These are phyloP conservation scores for Sporothrix schenckii DNA, from an alignment of 2,329 filamentous ascomycete species.

Conservation along the genomic window DNA sequence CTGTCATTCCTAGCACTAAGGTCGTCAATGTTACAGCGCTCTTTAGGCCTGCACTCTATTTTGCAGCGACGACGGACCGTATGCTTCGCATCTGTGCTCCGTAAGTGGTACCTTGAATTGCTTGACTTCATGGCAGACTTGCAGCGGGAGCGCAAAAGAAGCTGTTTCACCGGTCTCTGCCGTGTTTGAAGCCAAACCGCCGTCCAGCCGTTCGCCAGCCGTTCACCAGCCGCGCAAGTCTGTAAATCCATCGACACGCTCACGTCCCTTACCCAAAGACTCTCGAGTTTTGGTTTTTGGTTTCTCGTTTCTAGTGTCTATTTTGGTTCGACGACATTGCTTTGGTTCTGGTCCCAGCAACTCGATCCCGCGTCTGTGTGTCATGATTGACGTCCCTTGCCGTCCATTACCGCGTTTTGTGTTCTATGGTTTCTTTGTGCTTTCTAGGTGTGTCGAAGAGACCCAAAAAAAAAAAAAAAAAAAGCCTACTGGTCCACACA, in stretches of 20 bases:
- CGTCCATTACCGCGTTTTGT: not conserved
- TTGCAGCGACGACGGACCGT: no score
- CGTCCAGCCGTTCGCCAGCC: not conserved
- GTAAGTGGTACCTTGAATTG: no score
- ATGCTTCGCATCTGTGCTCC: no score
- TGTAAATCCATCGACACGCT: not conserved
- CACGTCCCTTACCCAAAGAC: constrained; percentile 9
- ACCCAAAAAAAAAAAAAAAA: not conserved
- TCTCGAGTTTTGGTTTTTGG: not conserved
- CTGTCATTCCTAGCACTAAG: not conserved
- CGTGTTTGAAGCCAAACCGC: not conserved
- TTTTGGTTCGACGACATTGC: no score
- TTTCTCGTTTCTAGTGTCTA: no score
- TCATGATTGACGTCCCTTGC: constrained; percentile 15
- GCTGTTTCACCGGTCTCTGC: constrained; percentile 16
- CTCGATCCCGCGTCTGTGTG: constrained; percentile 21
- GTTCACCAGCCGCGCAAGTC: not conserved
- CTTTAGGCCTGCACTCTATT: no score
- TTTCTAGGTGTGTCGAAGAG: not conserved
- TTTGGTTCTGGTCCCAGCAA: not conserved
- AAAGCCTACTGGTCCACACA: not conserved
- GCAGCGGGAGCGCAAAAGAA: not conserved
- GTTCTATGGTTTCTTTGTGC: not conserved
- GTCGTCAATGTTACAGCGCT: no score
- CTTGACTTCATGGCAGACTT: no score